These are phyloP conservation scores for Exserohilum turcica DNA, from an alignment of 2,329 filamentous ascomycete species.

Conservation along the genomic window DNA sequence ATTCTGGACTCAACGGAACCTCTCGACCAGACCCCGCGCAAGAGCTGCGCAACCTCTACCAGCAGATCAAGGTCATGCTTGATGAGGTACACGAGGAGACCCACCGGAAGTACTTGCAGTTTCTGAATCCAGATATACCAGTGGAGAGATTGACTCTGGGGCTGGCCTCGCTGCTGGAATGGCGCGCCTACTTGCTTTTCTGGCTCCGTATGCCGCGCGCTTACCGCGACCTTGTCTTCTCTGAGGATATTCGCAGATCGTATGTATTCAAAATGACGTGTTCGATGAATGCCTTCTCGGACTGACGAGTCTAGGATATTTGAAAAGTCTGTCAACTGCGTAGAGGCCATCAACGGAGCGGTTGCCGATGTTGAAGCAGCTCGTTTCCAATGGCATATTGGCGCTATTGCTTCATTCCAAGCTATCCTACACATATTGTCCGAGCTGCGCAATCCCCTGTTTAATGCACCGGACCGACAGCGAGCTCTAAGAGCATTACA, in stretches of 20 bases:
- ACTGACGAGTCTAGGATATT: slow-evolving; percentile 38
- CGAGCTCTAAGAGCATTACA: slow-evolving; percentile 43
- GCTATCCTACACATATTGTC: slow-evolving; percentile 49
- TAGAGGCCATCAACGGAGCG: slow-evolving; percentile 45
- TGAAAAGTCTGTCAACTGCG: slow-evolving; percentile 46
- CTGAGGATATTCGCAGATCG: slow-evolving; percentile 42
- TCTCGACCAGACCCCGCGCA: slow-evolving; percentile 41
- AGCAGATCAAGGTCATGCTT: slow-evolving; percentile 46
- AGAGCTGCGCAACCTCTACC: slow-evolving; percentile 42
- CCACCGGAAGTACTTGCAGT: slow-evolving; percentile 39
- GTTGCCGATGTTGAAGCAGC: slow-evolving; percentile 43
- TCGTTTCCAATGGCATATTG: slow-evolving; percentile 48
- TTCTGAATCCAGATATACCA: slow-evolving; percentile 38
- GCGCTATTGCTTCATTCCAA: slow-evolving; percentile 43
- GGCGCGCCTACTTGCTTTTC: slow-evolving; percentile 47
- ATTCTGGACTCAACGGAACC: slow-evolving; percentile 41
- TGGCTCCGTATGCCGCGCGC: slow-evolving; percentile 48
- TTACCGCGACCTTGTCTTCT: slow-evolving; percentile 45
- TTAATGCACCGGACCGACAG: slow-evolving; percentile 42
- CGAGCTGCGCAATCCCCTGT: slow-evolving; percentile 46
- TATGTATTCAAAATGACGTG: slow-evolving; percentile 19
- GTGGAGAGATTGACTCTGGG: slow-evolving; percentile 41
- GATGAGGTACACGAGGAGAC: slow-evolving; percentile 44
- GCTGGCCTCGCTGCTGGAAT: slow-evolving; percentile 42
- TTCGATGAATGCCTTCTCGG: background rate